A percentile compares a stretch with the other conserved stretches of the same genome.
Conservation (phyloP, 1,284 basidiomycete genomes). For the Laetiporus sulphureus region DNA sequence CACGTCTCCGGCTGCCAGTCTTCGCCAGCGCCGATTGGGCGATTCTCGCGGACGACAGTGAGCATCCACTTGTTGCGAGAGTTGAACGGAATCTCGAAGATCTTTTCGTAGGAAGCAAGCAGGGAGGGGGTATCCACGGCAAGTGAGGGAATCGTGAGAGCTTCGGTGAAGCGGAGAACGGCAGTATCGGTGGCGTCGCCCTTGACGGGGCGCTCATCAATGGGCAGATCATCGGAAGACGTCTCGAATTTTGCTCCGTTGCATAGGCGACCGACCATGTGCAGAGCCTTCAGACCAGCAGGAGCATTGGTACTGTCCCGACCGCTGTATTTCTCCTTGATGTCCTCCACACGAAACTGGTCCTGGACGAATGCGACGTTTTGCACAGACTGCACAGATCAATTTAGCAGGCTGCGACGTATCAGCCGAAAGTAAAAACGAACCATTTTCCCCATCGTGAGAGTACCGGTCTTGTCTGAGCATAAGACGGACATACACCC, state of each 20-base stretch:
- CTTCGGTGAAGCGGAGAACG: constrained; percentile 53
- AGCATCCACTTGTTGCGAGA: constrained; percentile 68
- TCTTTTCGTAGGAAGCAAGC: constrained; percentile 23
- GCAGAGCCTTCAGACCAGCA: constrained; percentile 26
- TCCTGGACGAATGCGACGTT: constrained; percentile 36
- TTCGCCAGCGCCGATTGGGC: constrained; percentile 12
- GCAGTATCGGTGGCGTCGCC: constrained; percentile 64
- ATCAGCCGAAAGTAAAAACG: no score
- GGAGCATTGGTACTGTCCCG: constrained; percentile 11
- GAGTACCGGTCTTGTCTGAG: constrained; percentile 22
- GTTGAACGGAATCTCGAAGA: constrained; percentile 51
- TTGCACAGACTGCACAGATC: constrained; percentile 37
- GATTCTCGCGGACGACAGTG: constrained; percentile 26
- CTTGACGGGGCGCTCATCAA: constrained; percentile 41
- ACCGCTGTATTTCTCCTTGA: constrained; percentile 22
- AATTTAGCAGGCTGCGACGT: no score
- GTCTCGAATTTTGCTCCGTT: constrained; percentile 55
- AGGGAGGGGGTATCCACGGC: constrained; percentile 19
- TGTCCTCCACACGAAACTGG: constrained; percentile 22
- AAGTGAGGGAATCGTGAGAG: constrained; percentile 23
- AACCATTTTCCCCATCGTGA: constrained; percentile 23
- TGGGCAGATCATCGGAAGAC: constrained; percentile 28
- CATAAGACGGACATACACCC: constrained; percentile 45
- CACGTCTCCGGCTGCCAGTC: constrained; percentile 17
- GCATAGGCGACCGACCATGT: constrained; percentile 48